Evolutionary conservation across 441 rosid species (phyloP).

Genomic region (Euphorbia celastroides): DNA sequence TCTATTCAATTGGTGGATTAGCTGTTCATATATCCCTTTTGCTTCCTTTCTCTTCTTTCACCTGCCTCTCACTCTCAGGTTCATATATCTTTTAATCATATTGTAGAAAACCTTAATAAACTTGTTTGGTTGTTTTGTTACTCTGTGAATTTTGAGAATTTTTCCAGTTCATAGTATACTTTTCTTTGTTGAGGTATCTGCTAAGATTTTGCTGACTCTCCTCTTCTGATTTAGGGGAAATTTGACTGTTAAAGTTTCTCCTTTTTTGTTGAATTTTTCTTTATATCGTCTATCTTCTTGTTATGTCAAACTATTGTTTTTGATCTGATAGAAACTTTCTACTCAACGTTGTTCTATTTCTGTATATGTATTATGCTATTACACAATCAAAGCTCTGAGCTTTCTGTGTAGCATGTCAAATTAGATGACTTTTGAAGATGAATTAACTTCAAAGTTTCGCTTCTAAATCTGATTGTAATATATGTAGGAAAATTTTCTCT

Average conservation of each 20-base stretch:
- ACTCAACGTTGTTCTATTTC: background rate
- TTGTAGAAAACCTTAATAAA: background rate
- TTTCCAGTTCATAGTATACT: background rate
- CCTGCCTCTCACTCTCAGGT: background rate
- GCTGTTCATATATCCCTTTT: background rate
- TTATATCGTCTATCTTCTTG: background rate
- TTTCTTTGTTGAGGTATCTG: conserved; percentile 2
- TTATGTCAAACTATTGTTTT: background rate
- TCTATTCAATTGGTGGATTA: conserved; percentile 29
- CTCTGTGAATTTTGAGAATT: conserved; percentile 6
- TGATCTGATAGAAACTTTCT: background rate
- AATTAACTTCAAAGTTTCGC: background rate
- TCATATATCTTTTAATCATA: background rate
- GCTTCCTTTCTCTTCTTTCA: conserved; percentile 13
- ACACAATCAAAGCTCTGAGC: background rate
- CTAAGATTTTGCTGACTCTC: background rate
- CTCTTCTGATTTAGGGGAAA: background rate
- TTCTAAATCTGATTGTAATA: conserved; percentile 1
- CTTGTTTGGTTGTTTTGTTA: background rate
- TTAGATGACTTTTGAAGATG: background rate
- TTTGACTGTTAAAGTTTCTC: background rate
- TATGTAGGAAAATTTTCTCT: background rate
- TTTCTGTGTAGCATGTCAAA: background rate
- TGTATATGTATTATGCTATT: background rate
- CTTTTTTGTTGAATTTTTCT: background rate